phyloP scores from a whole-genome alignment of 225 moss, liverwort and hornwort species.

The Bryoerythrophyllum caledonicum region DNA sequence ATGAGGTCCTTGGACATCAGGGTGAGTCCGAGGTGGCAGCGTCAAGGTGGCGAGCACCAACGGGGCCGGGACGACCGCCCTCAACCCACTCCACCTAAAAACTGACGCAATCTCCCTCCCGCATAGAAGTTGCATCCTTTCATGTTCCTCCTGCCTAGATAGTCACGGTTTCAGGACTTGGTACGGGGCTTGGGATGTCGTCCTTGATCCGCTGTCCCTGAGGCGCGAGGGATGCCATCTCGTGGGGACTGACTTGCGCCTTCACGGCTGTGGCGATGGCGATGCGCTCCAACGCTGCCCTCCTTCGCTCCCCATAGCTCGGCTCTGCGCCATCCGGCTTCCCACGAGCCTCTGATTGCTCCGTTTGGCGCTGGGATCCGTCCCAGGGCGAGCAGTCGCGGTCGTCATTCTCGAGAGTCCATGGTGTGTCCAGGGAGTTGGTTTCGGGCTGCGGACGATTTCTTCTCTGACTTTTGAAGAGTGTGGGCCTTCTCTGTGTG shows the following conservation, averaged over 20 bases:
- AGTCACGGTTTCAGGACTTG: not conserved
- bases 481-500: too few relatives aligned
- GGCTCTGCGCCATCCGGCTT: not conserved
- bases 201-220: not conserved
- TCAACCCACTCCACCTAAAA: not conserved
- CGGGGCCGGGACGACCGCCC: slow-evolving; percentile 7
- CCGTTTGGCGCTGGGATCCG: not conserved
- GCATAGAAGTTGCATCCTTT: too few relatives aligned
- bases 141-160: too few relatives aligned
- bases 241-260: not conserved
- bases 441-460: too few relatives aligned
- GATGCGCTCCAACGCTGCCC: not conserved
- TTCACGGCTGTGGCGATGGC: slow-evolving; percentile 31
- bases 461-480: too few relatives aligned
- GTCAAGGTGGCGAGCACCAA: slow-evolving; percentile 31
- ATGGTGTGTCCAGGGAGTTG: too few relatives aligned
- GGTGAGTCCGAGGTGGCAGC: slow-evolving; percentile 31
- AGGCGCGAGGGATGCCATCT: slow-evolving; percentile 16
- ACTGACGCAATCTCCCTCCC: not conserved
- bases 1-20: not conserved
- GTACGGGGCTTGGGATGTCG: not conserved
- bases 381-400: too few relatives aligned
- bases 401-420: too few relatives aligned
- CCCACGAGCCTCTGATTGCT: not conserved
- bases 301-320: not conserved